phyloP scores from a whole-genome alignment of 331 rosid species.

The Pyrus hybrid region DNA sequence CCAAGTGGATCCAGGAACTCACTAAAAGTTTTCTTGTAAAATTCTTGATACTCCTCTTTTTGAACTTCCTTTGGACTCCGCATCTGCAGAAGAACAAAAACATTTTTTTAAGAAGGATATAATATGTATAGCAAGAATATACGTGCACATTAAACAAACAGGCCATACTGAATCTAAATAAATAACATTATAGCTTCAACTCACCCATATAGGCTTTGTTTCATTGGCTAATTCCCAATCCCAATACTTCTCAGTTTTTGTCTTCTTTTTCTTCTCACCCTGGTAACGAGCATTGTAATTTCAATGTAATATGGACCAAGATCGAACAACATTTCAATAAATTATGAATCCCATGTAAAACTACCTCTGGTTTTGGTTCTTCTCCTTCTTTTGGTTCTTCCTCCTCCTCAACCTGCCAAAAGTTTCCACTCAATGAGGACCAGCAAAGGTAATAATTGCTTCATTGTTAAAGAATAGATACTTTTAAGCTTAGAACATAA shows the following conservation, averaged over 20 bases:
- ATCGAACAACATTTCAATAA: not conserved
- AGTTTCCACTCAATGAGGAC: not conserved
- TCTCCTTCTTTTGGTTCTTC: slow-evolving; percentile 86
- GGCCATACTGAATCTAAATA: not conserved
- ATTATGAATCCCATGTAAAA: not conserved
- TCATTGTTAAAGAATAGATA: not conserved
- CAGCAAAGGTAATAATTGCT: not conserved
- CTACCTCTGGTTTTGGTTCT: slow-evolving; percentile 70
- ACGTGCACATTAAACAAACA: not conserved
- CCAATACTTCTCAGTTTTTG: slow-evolving; percentile 90
- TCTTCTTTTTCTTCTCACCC: slow-evolving; percentile 68
- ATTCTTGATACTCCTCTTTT: slow-evolving; percentile 83
- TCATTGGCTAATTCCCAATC: slow-evolving; percentile 94
- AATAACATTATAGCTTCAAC: slow-evolving; percentile 13
- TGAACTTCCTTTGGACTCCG: slow-evolving; percentile 78
- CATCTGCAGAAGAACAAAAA: slow-evolving; percentile 49
- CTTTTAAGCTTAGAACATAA: not conserved
- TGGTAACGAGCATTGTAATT: slow-evolving; percentile 20
- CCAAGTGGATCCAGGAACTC: slow-evolving; percentile 93
- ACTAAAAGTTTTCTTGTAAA: slow-evolving; percentile 79
- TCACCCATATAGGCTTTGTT: slow-evolving; percentile 96
- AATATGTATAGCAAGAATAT: not conserved
- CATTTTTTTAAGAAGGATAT: not conserved
- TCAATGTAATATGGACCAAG: not conserved
- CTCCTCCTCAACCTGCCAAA: slow-evolving; percentile 91